These are phyloP conservation scores for Fallopia convolvulus DNA, from an alignment of 148 eudicot genomes.

Conservation along the genomic window DNA sequence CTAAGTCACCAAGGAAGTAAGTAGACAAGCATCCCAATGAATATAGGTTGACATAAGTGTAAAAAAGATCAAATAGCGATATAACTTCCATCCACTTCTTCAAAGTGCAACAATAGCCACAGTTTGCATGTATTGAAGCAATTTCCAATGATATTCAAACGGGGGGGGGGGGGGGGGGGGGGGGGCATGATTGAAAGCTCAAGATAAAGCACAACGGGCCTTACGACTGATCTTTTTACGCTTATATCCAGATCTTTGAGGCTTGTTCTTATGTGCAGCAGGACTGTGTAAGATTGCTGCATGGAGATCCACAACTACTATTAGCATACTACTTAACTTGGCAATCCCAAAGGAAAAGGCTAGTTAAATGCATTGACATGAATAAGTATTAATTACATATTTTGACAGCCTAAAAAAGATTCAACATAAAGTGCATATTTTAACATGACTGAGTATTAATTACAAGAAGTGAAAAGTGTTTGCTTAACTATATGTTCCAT, in stretches of 20 bases:
- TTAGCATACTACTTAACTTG: slow-evolving; percentile 12
- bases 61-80: neutral
- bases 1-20: neutral
- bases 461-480: slow-evolving; percentile 3
- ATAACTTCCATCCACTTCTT: neutral
- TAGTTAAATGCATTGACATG: neutral
- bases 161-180: neutral
- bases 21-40: neutral
- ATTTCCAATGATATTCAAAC: neutral
- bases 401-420: neutral
- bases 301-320: slow-evolving; percentile 22
- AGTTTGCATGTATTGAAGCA: neutral
- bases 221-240: slow-evolving; percentile 80
- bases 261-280: slow-evolving; percentile 72
- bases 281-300: slow-evolving; percentile 98
- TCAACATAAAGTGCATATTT: neutral
- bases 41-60: neutral
- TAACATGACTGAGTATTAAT: neutral
- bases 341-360: neutral
- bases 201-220: slow-evolving; percentile 21
- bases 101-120: neutral
- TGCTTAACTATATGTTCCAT: slow-evolving; percentile 84
- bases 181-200: neutral
- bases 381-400: neutral
- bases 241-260: slow-evolving; percentile 73